Conservation (phyloP, 2,329 filamentous ascomycete species). For the Ceratocystiopsis brevicomis region DNA sequence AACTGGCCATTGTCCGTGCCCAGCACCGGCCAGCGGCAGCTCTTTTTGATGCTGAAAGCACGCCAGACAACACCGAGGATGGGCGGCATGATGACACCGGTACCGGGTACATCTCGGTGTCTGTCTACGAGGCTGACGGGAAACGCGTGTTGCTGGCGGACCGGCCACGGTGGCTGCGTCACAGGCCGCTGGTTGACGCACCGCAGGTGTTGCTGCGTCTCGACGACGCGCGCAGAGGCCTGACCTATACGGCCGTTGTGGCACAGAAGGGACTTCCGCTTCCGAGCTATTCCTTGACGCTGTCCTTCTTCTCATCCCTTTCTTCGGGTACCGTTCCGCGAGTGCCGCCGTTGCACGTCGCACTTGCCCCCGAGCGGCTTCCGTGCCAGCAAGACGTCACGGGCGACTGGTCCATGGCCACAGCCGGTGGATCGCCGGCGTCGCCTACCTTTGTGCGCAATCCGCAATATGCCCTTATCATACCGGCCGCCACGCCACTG, state of each 20-base stretch:
- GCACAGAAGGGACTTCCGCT: conserved; percentile 56
- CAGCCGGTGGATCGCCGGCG: conserved; percentile 68
- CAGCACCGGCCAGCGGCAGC: conserved; percentile 10
- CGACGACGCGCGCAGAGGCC: conserved; percentile 33
- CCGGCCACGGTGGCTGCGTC: conserved; percentile 33
- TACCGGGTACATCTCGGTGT: conserved; percentile 68
- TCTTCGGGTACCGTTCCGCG: no score
- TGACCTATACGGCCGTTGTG: conserved; percentile 35
- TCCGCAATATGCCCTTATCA: conserved; percentile 58
- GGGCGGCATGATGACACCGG: conserved; percentile 4
- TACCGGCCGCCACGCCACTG: conserved; percentile 40
- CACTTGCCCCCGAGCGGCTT: conserved; percentile 41
- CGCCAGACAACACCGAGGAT: background rate
- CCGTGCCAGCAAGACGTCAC: conserved; percentile 35
- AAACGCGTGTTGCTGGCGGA: conserved; percentile 57
- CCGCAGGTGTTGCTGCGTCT: conserved; percentile 67
- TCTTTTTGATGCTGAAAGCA: background rate
- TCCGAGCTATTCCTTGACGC: conserved; percentile 62
- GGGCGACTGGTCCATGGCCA: conserved; percentile 57
- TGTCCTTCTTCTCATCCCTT: conserved; percentile 53
- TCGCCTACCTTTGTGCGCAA: conserved; percentile 64
- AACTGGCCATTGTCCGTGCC: conserved; percentile 35
- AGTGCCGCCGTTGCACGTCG: conserved; percentile 36
- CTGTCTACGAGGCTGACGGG: conserved; percentile 52
- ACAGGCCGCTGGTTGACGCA: conserved; percentile 80